These are phyloP conservation scores for Aspergillus terreus DNA, from an alignment of 2,329 filamentous ascomycete genomes.

Conservation along the genomic window DNA sequence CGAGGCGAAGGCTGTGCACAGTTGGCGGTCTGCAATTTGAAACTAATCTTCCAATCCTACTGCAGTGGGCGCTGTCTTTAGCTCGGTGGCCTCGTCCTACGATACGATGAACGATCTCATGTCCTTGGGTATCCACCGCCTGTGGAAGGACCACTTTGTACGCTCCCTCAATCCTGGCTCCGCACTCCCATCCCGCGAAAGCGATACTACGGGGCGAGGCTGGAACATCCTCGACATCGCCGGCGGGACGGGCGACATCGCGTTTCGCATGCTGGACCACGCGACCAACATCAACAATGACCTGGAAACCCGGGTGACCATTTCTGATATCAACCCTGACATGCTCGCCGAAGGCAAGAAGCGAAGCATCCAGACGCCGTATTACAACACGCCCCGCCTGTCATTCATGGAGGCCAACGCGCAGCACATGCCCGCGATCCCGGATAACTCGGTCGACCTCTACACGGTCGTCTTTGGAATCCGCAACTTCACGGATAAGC, in stretches of 20 bases:
- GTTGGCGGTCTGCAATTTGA: too few species aligned
- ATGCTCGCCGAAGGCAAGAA: constrained; percentile 89
- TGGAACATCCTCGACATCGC: constrained; percentile 90
- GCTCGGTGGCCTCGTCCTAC: constrained; percentile 89
- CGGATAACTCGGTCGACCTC: constrained; percentile 73
- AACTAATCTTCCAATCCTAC: not conserved
- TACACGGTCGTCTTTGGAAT: constrained; percentile 99
- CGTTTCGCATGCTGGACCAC: constrained; percentile 91
- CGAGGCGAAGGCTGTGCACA: too few species aligned
- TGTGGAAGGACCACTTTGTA: constrained; percentile 98
- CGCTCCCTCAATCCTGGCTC: constrained; percentile 81
- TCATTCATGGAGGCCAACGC: constrained; percentile 87
- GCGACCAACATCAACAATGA: constrained; percentile 77
- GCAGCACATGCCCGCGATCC: constrained; percentile 65
- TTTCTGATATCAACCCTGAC: constrained; percentile 91
- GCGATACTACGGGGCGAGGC: constrained; percentile 38
- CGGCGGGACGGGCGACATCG: constrained; percentile 95
- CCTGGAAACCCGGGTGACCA: constrained; percentile 75
- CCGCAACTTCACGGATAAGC: constrained; percentile 92
- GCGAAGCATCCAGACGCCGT: constrained; percentile 63
- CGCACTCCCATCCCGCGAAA: constrained; percentile 35
- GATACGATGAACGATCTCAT: constrained; percentile 99
- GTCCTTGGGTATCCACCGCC: constrained; percentile 92
- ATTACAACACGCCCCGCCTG: constrained; percentile 53
- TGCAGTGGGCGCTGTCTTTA: constrained; percentile 82